phyloP scores from a whole-genome alignment of 495 filamentous ascomycete genomes.

The Neurospora tetrasperma region DNA sequence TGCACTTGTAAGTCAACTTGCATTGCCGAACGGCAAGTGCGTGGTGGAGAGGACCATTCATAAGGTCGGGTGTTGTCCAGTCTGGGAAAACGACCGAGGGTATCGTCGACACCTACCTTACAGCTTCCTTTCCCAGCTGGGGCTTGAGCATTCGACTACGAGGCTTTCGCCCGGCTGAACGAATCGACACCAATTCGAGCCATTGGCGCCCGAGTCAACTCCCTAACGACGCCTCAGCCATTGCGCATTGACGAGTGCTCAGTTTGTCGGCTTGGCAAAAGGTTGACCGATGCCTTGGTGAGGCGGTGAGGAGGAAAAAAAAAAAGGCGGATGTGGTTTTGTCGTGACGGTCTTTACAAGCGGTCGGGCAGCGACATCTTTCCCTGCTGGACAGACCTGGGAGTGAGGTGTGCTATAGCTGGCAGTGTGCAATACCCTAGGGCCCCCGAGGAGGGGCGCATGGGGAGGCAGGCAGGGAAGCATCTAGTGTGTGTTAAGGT shows the following conservation, averaged over 20 bases:
- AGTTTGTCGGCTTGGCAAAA: conserved; percentile 5
- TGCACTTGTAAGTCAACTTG: neutral
- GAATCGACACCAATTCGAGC: conserved; percentile 11
- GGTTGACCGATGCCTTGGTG: conserved; percentile 4
- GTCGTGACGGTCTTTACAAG: neutral
- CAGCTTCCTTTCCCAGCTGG: neutral
- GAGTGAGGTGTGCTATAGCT: neutral
- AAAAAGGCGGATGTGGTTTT: neutral
- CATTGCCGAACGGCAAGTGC: neutral
- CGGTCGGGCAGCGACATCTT: conserved; percentile 14
- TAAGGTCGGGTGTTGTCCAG: neutral
- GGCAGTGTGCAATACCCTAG: neutral
- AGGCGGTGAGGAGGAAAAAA: conserved; percentile 11
- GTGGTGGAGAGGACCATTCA: neutral
- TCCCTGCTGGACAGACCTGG: neutral
- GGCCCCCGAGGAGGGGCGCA: neutral
- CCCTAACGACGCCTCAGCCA: neutral
- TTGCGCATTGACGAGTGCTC: conserved; percentile 3
- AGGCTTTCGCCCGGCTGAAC: conserved; percentile 6
- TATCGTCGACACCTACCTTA: neutral
- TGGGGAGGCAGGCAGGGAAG: neutral
- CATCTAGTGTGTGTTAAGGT: neutral
- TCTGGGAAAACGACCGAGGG: neutral
- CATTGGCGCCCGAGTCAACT: conserved; percentile 19
- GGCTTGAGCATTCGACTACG: neutral